Evolutionary conservation across 1,284 basidiomycete genomes (phyloP), one percentile per base, ranked within the genome.

Genomic region (Amylostereum areolatum): DNA sequence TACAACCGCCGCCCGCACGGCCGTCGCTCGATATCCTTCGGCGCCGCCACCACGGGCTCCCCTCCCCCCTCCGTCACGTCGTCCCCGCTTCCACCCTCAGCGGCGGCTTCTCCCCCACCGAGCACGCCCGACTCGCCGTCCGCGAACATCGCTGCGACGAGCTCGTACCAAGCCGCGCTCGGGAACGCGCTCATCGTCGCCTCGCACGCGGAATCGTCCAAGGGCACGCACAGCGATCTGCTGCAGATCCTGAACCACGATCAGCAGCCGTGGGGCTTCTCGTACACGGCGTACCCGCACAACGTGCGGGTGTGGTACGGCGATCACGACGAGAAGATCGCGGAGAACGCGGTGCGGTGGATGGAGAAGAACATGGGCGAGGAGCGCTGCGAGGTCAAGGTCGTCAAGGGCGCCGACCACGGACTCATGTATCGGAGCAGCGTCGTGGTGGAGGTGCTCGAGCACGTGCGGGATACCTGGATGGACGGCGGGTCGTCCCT

Each of bases 231-330:
- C 54, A 81, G 85, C 42, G 96, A 99, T 67, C 78, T 99, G 6
- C 66, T 97, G 51, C 85, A 91, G 58, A 93, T 98, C 61, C 75
- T 97, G 33, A 92, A 94, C 56, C 88, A 91, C 54, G 88, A 89
- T 55, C 82, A 83, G 49, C 81, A 81, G 56, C 83, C 90, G 0
- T 92, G 90, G 89, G 89, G 89, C 3, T 91, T 90, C 65, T 86
- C 85, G 29, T 90, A 90, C 59, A 64, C 76, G 9, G 80, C 91
- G 27, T 87, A 97, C 53, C 79, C 81, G 8, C 84, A 89, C 58
- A 74, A 72, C n/a, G 86, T 92, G 44, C 82, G 81, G 40, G 84
- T 98, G 35, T 98, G 93, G 93, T 94, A 94, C 57, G 96, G 96
- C 2, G 88, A 92, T 57, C 80, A 78, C 57, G 96, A 98, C 65